phyloP scores from a whole-genome alignment of 2,329 filamentous ascomycete species.

The Fusarium drepaniforme region DNA sequence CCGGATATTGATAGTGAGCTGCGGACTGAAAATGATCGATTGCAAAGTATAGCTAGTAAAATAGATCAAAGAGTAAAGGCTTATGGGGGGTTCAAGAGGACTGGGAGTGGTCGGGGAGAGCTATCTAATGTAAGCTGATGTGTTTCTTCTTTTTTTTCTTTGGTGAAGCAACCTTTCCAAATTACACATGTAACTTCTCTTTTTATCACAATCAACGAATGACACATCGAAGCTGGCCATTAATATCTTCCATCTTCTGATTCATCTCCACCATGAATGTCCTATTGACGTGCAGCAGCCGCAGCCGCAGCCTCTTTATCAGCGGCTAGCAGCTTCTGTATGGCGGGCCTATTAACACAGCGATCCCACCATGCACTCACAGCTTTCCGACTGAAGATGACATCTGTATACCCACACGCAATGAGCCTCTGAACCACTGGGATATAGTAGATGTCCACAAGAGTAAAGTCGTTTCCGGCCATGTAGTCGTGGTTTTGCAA shows the following conservation, averaged over 20 bases:
- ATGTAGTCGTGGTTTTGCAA: slow-evolving; percentile 57
- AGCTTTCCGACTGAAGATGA: slow-evolving; percentile 50
- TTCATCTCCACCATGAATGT: background rate
- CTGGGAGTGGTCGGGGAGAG: background rate
- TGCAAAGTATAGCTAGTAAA: slow-evolving; percentile 46
- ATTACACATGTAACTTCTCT: background rate
- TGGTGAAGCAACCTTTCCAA: background rate
- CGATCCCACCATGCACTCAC: slow-evolving; percentile 58
- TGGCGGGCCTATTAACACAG: slow-evolving; percentile 51
- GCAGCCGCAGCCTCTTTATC: slow-evolving; percentile 47
- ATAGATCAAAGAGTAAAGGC: slow-evolving; percentile 47
- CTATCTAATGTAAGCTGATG: background rate
- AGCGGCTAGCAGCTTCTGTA: slow-evolving; percentile 50
- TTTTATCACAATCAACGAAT: background rate
- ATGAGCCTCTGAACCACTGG: slow-evolving; percentile 58
- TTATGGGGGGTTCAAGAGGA: slow-evolving; percentile 40
- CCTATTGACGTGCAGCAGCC: background rate
- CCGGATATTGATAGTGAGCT: slow-evolving; percentile 43
- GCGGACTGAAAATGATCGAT: slow-evolving; percentile 46
- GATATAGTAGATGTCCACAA: slow-evolving; percentile 62
- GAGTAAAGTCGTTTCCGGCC: slow-evolving; percentile 57
- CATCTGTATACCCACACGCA: slow-evolving; percentile 52
- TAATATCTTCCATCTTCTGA: background rate
- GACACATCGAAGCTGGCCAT: background rate
- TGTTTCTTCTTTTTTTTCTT: background rate